These are phyloP conservation scores for Quercus robur DNA, from an alignment of 306 rosid species.

Conservation along the genomic window DNA sequence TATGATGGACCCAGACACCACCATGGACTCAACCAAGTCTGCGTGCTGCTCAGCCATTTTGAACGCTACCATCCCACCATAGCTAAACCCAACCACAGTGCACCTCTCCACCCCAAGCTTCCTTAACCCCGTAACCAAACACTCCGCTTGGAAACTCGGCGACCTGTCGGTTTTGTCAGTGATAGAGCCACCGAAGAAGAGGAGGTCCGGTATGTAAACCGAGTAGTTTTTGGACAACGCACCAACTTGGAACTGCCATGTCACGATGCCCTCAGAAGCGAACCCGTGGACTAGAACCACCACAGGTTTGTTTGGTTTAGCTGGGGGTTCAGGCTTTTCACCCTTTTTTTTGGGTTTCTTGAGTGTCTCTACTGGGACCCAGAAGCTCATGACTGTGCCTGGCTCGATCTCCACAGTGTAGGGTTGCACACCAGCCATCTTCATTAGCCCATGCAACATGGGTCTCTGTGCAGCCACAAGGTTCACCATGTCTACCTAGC, in stretches of 20 bases:
- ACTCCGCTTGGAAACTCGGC: slow-evolving; percentile 69
- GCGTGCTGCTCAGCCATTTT: slow-evolving; percentile 60
- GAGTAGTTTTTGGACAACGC: slow-evolving; percentile 50
- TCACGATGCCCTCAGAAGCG: slow-evolving; percentile 79
- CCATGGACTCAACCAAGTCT: slow-evolving; percentile 49
- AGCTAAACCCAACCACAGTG: slow-evolving; percentile 68
- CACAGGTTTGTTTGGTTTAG: slow-evolving; percentile 57
- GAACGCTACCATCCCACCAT: slow-evolving; percentile 81
- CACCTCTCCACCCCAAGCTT: slow-evolving; percentile 73
- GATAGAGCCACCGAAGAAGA: slow-evolving; percentile 72
- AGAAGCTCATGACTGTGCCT: slow-evolving; percentile 74
- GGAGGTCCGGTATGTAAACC: slow-evolving; percentile 74
- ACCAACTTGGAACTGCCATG: slow-evolving; percentile 68
- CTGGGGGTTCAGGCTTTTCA: slow-evolving; percentile 12
- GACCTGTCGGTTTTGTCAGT: slow-evolving; percentile 57
- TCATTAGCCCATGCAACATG: slow-evolving; percentile 62
- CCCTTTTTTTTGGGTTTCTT: slow-evolving; percentile 49
- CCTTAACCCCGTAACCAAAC: slow-evolving; percentile 50
- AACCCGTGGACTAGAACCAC: slow-evolving; percentile 81
- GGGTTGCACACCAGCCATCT: slow-evolving; percentile 77
- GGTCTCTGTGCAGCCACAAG: slow-evolving; percentile 70
- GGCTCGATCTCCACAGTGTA: slow-evolving; percentile 71
- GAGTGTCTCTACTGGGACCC: slow-evolving; percentile 67
- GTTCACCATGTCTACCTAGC: slow-evolving; percentile 58
- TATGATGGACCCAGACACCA: slow-evolving; percentile 49